These are phyloP conservation scores for Bretziella fagacearum DNA, from an alignment of 2,329 filamentous ascomycete genomes.

Conservation along the genomic window DNA sequence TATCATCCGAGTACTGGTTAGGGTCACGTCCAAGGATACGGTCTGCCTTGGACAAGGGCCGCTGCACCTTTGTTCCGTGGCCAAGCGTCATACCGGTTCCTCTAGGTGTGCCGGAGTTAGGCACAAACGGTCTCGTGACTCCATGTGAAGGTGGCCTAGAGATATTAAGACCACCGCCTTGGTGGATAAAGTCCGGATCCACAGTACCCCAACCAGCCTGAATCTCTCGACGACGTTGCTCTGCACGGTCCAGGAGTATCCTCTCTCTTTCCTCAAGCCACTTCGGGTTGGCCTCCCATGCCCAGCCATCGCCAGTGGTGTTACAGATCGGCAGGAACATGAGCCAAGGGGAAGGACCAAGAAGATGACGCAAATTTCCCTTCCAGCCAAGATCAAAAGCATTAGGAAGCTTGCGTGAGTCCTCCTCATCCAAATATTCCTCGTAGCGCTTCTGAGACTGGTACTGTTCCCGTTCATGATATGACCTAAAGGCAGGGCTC, in stretches of 20 bases:
- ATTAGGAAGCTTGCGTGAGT: slow-evolving; percentile 73
- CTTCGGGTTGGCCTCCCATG: slow-evolving; percentile 68
- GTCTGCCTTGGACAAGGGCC: slow-evolving; percentile 38
- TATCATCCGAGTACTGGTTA: slow-evolving; percentile 35
- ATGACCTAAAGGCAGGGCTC: slow-evolving; percentile 31
- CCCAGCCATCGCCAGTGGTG: slow-evolving; percentile 84
- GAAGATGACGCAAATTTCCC: slow-evolving; percentile 63
- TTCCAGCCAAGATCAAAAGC: slow-evolving; percentile 83
- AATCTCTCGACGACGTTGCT: slow-evolving; percentile 45
- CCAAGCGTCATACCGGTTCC: slow-evolving; percentile 15
- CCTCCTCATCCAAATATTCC: slow-evolving; percentile 75
- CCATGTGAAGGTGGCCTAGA: slow-evolving; percentile 17
- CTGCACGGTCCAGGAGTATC: slow-evolving; percentile 38
- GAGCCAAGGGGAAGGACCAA: slow-evolving; percentile 53
- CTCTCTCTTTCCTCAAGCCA: slow-evolving; percentile 59
- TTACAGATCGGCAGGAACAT: slow-evolving; percentile 74
- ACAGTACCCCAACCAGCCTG: slow-evolving; percentile 48
- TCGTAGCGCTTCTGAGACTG: slow-evolving; percentile 40
- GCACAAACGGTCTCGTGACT: slow-evolving; percentile 19
- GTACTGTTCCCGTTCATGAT: slow-evolving; percentile 37
- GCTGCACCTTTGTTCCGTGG: slow-evolving; percentile 19
- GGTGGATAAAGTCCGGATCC: slow-evolving; percentile 16
- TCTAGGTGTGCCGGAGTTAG: slow-evolving; percentile 17
- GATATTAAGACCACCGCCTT: slow-evolving; percentile 14
- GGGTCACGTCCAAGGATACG: slow-evolving; percentile 40